Percentiles rank a stretch among this genome's conserved stretches.
Evolutionary conservation across 2,329 filamentous ascomycete species (phyloP).

Genomic region (Talaromyces sp.): DNA sequence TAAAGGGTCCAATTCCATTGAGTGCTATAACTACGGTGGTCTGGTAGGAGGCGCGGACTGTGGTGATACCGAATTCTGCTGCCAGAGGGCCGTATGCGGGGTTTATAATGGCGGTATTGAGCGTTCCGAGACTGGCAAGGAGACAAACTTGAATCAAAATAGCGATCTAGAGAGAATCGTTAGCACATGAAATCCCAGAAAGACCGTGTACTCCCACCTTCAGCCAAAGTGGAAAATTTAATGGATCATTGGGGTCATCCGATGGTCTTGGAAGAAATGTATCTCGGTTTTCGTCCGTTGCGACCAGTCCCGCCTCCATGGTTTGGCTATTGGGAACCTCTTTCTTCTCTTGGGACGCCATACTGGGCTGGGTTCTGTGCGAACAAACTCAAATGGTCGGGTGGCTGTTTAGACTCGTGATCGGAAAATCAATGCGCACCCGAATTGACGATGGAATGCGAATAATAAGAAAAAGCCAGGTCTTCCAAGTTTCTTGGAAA

Average conservation of each 20-base stretch:
- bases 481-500: not conserved
- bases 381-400: not conserved
- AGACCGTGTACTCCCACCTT: not conserved
- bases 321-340: not conserved
- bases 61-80: not conserved
- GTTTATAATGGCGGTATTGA: not conserved
- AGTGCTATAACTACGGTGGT: not conserved
- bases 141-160: not conserved
- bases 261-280: not conserved
- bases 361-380: not conserved
- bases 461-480: not conserved
- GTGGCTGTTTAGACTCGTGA: not conserved
- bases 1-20: not conserved
- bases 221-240: not conserved
- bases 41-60: not conserved
- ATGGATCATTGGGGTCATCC: not conserved
- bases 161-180: not conserved
- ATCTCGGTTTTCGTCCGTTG: not conserved
- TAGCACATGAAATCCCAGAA: not conserved
- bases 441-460: not conserved
- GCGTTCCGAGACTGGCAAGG: not conserved
- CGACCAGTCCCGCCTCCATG: not conserved
- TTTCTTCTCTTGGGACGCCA: not conserved
- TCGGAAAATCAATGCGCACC: not conserved
- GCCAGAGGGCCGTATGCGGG: not conserved